Base-by-base conservation (phyloP, 108 stramenopile genomes). In the Schizochytrium sp. region DNA sequence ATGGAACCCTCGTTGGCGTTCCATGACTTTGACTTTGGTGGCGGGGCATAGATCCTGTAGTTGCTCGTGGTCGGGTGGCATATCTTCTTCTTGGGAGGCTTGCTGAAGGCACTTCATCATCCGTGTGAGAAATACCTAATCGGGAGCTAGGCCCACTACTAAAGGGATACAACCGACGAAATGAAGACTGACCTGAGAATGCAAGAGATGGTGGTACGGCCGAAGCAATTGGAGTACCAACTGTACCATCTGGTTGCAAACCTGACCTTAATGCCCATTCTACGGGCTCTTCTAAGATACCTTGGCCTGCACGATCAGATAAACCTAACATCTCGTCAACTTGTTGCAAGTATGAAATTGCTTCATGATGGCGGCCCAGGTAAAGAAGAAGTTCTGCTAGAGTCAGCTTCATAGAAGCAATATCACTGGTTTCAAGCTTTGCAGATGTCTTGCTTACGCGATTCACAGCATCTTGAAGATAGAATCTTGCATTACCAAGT, bases 371-470 rank as follows among this genome's bases (percentile, higher is more conserved):
- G 15, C 53, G 2, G 28, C 76, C 76, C 5, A 83, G 45, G 76
- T 83, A 83, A 0, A 83, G 45, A 8, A 83, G 28, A 38, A 83
- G 47, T 13, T 55, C 12, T 5, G 50, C 76, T 53, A 83, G 53
- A 47, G 28, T 83, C 38, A 83, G 76, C 76, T 83, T 83, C 76
- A 83, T 83, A 10, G 10, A n/a, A 8, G 76, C 76, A 17, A 83
- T n/a, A 53, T 83, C 76, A n/a, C n/a, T 28, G 45, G 28, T 53
- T 5, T 83, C 50, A 10, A 55, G 5, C 10, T n/a, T 83, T 42
- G 76, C 15, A 0, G 47, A 55, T n/a, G 76, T 55, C 47, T 83
- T n/a, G 50, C 28, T 10, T 0, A 38, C 64, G 5, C 49, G 47
- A 0, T 83, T 0, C 0, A 83, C 76, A 0, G 76, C 76, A 5